phyloP scores from a whole-genome alignment of 2,329 filamentous ascomycete genomes.

The Blastomyces parvus region DNA sequence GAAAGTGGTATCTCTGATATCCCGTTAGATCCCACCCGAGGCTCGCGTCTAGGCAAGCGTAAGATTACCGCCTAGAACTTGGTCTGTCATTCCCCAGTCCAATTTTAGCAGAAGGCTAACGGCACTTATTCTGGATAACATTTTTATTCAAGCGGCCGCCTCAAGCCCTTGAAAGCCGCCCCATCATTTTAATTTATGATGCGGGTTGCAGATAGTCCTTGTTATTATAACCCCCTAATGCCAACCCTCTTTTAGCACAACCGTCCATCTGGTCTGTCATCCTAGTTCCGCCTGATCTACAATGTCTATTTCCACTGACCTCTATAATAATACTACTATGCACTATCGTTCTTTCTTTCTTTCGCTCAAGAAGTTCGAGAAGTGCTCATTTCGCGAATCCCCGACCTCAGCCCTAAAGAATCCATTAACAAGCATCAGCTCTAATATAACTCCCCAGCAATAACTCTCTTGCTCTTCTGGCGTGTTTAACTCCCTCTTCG shows the following conservation, averaged over 20 bases:
- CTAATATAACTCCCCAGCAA: slow-evolving; percentile 1
- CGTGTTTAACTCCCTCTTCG: not conserved
- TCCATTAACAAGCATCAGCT: not conserved
- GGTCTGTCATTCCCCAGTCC: slow-evolving; percentile 6
- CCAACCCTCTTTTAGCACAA: slow-evolving; percentile 8
- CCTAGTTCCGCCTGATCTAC: slow-evolving; percentile 7
- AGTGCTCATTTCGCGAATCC: slow-evolving; percentile 9
- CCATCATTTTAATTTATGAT: slow-evolving; percentile 12
- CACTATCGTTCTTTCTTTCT: slow-evolving; percentile 1
- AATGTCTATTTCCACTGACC: slow-evolving; percentile 6
- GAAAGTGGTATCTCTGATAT: not conserved
- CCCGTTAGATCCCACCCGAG: not conserved
- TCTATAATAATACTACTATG: slow-evolving; percentile 11
- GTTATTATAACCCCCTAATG: slow-evolving; percentile 2
- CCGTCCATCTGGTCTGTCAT: slow-evolving; percentile 7
- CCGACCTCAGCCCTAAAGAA: slow-evolving; percentile 7
- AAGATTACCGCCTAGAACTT: slow-evolving; percentile 9
- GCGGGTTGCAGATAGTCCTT: slow-evolving; percentile 2
- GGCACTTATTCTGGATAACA: slow-evolving; percentile 7
- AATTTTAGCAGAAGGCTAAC: slow-evolving; percentile 10
- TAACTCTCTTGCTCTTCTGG: not conserved
- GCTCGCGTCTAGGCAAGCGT: slow-evolving; percentile 7
- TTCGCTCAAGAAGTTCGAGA: slow-evolving; percentile 2
- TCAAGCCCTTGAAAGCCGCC: slow-evolving; percentile 6
- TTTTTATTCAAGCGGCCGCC: slow-evolving; percentile 6